Conservation (phyloP, 140 eudicot genomes). For the Cichorium intybus region DNA sequence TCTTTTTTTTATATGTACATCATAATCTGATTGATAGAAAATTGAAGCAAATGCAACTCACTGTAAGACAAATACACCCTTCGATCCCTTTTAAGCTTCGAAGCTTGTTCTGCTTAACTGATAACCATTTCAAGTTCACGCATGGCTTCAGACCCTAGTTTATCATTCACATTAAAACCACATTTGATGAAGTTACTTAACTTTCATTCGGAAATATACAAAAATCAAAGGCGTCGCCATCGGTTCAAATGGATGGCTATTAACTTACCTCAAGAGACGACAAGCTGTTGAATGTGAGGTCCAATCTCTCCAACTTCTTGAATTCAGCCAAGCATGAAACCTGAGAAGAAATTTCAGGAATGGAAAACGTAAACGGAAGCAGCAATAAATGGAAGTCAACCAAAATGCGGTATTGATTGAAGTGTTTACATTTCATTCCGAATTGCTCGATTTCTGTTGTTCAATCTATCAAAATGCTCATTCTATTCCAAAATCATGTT, state of each 20-base stretch:
- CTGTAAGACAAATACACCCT: too few relatives aligned
- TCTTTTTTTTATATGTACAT: too few relatives aligned
- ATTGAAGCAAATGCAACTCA: too few relatives aligned
- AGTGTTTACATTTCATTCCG: background rate
- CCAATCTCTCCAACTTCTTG: constrained; percentile 66
- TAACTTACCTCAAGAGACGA: constrained; percentile 66
- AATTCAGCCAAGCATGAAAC: constrained; percentile 75
- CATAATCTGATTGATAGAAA: too few relatives aligned
- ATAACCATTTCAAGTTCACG: constrained; percentile 87
- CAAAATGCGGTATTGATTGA: background rate
- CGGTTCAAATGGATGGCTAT: too few relatives aligned
- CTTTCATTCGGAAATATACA: background rate
- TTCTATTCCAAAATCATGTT: background rate
- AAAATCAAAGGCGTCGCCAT: too few relatives aligned
- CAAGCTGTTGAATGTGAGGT: constrained; percentile 73
- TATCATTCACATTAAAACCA: background rate
- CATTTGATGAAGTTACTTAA: background rate
- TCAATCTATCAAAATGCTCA: background rate
- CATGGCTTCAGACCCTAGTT: constrained; percentile 66
- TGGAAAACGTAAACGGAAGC: background rate
- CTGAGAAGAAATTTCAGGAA: constrained; percentile 28
- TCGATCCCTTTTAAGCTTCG: constrained; percentile 75
- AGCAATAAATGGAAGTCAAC: background rate
- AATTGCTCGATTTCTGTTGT: background rate
- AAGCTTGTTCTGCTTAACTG: constrained; percentile 86